phyloP scores from a whole-genome alignment of 306 rosid species.

The Sicyos baderoa region DNA sequence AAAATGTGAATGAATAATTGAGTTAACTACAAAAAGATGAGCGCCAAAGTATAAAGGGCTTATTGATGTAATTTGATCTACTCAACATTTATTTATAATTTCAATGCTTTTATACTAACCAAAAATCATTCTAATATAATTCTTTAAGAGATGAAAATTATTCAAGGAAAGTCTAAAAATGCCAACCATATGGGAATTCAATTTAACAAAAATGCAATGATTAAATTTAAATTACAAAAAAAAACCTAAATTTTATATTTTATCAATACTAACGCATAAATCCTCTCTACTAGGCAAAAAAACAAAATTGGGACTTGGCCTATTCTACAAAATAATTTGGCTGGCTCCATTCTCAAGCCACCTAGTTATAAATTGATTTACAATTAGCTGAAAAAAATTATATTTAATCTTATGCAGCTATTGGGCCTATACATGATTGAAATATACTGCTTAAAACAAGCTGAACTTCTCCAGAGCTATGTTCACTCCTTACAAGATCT shows the following conservation, averaged over 20 bases:
- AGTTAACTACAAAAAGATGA: too few relatives aligned
- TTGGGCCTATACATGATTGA: conserved; percentile 74
- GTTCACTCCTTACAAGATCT: conserved; percentile 81
- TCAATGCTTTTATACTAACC: too few relatives aligned
- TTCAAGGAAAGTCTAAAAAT: not conserved
- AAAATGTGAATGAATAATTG: too few relatives aligned
- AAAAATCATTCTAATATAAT: too few relatives aligned
- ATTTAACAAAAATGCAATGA: too few relatives aligned
- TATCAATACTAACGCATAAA: not conserved
- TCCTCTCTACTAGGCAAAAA: conserved; percentile 16
- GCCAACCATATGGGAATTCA: not conserved
- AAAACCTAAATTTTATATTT: too few relatives aligned
- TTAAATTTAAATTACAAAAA: too few relatives aligned
- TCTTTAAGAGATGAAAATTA: too few relatives aligned
- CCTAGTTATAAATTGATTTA: conserved; percentile 14
- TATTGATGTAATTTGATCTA: too few relatives aligned
- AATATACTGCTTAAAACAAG: conserved; percentile 63
- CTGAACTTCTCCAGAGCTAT: conserved; percentile 87
- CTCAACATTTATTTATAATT: too few relatives aligned
- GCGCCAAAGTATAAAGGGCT: too few relatives aligned
- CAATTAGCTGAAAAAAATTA: not conserved
- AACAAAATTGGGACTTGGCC: not conserved
- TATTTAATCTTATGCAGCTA: conserved; percentile 40
- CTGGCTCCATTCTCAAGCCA: conserved; percentile 2
- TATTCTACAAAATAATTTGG: conserved; percentile 13